A percentile compares a stretch with the other conserved stretches of the same genome.
Evolutionary conservation across 306 rosid genomes (phyloP).

Genomic region (Parietaria judaica): DNA sequence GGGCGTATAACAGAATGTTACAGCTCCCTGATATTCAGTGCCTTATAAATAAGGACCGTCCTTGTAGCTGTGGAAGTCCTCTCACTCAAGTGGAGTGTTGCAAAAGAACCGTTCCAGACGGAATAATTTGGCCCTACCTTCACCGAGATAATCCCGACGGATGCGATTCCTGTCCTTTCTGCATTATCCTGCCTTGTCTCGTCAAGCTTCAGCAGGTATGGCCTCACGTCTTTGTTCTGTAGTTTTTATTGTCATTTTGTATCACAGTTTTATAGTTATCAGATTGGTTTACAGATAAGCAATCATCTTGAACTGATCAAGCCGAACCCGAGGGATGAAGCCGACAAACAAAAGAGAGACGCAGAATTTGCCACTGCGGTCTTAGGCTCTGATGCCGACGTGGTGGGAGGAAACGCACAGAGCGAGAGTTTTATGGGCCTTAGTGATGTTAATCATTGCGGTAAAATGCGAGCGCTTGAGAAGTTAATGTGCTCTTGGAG

Average conservation of each 20-base stretch:
- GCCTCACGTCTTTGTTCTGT: background rate
- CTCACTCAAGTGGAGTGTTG: conserved; percentile 87
- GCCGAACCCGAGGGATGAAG: conserved; percentile 80
- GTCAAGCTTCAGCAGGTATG: conserved; percentile 94
- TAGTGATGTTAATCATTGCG: conserved; percentile 83
- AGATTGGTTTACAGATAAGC: conserved; percentile 47
- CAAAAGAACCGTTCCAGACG: conserved; percentile 74
- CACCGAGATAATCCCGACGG: conserved; percentile 82
- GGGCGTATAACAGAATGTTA: conserved; percentile 74
- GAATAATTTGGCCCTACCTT: conserved; percentile 80
- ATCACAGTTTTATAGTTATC: conserved; percentile 10
- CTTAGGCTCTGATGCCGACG: conserved; percentile 77
- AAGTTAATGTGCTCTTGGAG: conserved; percentile 68
- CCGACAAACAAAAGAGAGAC: conserved; percentile 73
- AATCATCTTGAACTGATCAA: conserved; percentile 91
- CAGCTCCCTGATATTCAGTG: conserved; percentile 86
- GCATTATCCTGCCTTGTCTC: conserved; percentile 93
- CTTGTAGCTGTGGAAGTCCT: conserved; percentile 91
- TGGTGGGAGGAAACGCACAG: conserved; percentile 75
- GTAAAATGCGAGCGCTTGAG: conserved; percentile 89
- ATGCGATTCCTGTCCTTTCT: conserved; percentile 93
- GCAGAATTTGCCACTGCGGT: conserved; percentile 77
- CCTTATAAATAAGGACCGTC: conserved; percentile 75
- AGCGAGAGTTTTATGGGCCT: conserved; percentile 82
- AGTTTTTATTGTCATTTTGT: background rate